Percentiles rank a stretch among this genome's conserved stretches.
Conservation (phyloP, 225 moss, liverwort and hornwort genomes). For the Ulota crispa region DNA sequence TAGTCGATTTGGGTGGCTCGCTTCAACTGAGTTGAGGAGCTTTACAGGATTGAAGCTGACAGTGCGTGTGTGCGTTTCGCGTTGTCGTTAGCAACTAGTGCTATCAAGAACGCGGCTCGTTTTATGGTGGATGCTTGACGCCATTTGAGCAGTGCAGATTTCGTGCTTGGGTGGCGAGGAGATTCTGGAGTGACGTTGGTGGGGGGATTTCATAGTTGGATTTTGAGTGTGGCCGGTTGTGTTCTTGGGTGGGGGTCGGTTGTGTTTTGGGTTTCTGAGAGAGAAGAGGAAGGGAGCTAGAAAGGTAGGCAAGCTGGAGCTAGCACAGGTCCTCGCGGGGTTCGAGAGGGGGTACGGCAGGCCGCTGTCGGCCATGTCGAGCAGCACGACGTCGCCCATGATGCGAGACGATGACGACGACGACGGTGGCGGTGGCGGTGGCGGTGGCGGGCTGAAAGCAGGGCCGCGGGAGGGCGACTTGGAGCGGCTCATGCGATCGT, state of each 20-base stretch:
- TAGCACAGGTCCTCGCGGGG: slow-evolving; percentile 50
- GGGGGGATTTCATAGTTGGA: neutral
- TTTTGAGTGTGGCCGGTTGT: neutral
- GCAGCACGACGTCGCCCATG: slow-evolving; percentile 28
- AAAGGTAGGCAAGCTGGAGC: slow-evolving; percentile 48
- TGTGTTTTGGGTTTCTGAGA: neutral
- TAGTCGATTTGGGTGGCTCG: neutral
- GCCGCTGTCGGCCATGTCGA: slow-evolving; percentile 41
- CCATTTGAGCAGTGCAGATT: neutral
- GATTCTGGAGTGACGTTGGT: neutral
- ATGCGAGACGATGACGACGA: slow-evolving; percentile 40
- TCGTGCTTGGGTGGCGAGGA: neutral
- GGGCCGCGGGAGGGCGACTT: slow-evolving; percentile 33
- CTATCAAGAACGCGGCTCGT: neutral
- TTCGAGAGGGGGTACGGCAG: slow-evolving; percentile 53
- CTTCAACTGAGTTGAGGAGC: no score
- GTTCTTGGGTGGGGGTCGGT: neutral
- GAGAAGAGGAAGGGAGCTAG: neutral
- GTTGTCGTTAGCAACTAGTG: slow-evolving; percentile 10
- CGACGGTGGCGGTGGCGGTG: slow-evolving; percentile 23
- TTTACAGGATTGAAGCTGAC: neutral
- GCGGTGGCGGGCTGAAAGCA: neutral
- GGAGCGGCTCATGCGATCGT: slow-evolving; percentile 56
- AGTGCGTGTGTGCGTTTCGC: neutral
- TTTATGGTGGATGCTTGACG: slow-evolving; percentile 1